Conservation (phyloP, 768 basidiomycete species). For the Suillus lakei region DNA sequence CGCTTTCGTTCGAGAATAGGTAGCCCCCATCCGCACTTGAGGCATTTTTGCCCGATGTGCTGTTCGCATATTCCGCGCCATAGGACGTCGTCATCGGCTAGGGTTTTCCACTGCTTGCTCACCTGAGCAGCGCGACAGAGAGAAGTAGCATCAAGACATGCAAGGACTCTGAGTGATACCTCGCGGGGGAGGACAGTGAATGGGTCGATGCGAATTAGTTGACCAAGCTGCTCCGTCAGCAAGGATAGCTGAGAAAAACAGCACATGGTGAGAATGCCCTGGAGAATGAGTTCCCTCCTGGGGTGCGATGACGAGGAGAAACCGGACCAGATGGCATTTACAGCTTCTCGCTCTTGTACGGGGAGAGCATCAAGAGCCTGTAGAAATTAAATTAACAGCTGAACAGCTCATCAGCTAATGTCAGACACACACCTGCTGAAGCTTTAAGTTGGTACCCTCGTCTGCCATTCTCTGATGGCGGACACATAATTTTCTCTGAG, state of each 20-base stretch:
- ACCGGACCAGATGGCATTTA: constrained; percentile 94
- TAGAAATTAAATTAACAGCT: constrained; percentile 16
- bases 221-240: constrained; percentile 87
- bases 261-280: constrained; percentile 98
- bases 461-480: constrained; percentile 97
- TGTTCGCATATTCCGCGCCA: constrained; percentile 98
- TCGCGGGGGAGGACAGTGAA: constrained; percentile 91
- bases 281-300: constrained; percentile 90
- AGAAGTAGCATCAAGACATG: constrained; percentile 89
- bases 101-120: constrained; percentile 76
- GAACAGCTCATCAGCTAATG: neutral
- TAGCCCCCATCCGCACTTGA: constrained; percentile 96
- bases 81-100: constrained; percentile 94
- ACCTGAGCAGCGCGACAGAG: constrained; percentile 95
- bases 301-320: constrained; percentile 95
- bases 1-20: constrained; percentile 85
- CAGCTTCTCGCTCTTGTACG: constrained; percentile 81
- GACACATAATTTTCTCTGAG: constrained; percentile 82
- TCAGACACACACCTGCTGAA: constrained; percentile 76
- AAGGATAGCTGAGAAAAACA: constrained; percentile 98
- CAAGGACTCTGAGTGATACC: constrained; percentile 83
- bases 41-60: constrained; percentile 96
- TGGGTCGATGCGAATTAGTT: constrained; percentile 95
- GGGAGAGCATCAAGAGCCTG: constrained; percentile 92
- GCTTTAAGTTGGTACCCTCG: constrained; percentile 88